Conservation (phyloP, 371 early-diverging fungal genomes). For the Thermomucor indicae-seudaticae region DNA sequence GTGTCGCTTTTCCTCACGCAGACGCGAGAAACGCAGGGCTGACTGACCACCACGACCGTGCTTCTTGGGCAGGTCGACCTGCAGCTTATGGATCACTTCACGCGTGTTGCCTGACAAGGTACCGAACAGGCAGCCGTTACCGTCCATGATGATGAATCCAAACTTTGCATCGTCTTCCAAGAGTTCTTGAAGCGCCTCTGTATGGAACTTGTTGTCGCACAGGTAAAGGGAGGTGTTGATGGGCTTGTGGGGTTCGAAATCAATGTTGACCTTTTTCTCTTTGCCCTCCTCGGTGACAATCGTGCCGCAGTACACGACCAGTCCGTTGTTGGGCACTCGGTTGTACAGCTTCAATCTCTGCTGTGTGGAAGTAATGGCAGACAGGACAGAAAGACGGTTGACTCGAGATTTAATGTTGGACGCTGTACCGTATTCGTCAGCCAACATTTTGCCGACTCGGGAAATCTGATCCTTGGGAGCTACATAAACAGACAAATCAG, state of each 20-base stretch:
- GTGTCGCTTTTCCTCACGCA: conserved; percentile 98
- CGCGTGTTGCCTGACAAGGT: conserved; percentile 97
- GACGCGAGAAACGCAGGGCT: conserved; percentile 99
- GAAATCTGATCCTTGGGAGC: conserved; percentile 96
- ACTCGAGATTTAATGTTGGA: conserved; percentile 99
- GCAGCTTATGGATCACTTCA: conserved; percentile 93
- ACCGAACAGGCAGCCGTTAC: conserved; percentile 98
- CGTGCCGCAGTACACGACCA: conserved; percentile 96
- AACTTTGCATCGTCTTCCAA: conserved; percentile 97
- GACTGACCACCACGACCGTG: conserved; percentile 99
- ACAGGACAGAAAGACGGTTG: conserved; percentile 96
- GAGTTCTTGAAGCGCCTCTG: conserved; percentile 90
- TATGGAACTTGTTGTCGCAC: conserved; percentile 99
- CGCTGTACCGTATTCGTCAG: conserved; percentile 99
- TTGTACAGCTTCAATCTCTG: conserved; percentile 96
- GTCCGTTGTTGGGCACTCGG: conserved; percentile 89
- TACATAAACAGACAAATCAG: too few relatives aligned
- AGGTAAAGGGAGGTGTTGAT: conserved; percentile 99
- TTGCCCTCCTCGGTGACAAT: conserved; percentile 98
- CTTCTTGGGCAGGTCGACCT: conserved; percentile 99
- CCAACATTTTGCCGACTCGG: conserved; percentile 91
- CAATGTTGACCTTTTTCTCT: conserved; percentile 99
- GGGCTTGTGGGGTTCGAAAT: conserved; percentile 99
- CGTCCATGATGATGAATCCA: conserved; percentile 99
- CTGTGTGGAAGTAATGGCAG: conserved; percentile 99